phyloP scores from a whole-genome alignment of 2,329 filamentous ascomycete genomes.

The Laburnicola sp. region DNA sequence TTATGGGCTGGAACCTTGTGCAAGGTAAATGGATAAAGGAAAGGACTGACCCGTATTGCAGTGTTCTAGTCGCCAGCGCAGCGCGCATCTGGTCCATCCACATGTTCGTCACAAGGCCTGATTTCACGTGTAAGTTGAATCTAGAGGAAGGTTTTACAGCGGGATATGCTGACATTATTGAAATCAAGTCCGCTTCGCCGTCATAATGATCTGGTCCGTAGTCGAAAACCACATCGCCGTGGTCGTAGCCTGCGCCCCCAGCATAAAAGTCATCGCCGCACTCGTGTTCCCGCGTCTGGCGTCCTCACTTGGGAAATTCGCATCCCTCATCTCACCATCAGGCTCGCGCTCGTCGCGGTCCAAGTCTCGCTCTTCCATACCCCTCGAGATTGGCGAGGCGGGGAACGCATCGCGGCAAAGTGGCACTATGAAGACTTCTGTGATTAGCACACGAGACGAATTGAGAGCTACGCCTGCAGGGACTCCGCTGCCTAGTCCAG shows the following conservation, averaged over 20 bases:
- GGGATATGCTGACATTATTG: background rate
- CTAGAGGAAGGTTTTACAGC: background rate
- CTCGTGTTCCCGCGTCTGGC: slow-evolving; percentile 28
- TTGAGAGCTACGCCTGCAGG: slow-evolving; percentile 11
- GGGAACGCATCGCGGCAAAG: slow-evolving; percentile 9
- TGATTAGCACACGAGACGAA: slow-evolving; percentile 1
- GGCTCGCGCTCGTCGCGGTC: slow-evolving; percentile 11
- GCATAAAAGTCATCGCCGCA: slow-evolving; percentile 36
- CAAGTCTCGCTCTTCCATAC: slow-evolving; percentile 9
- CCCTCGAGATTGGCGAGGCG: slow-evolving; percentile 10
- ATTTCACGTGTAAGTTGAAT: slow-evolving; percentile 31
- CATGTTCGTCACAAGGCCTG: slow-evolving; percentile 23
- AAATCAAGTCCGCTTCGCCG: slow-evolving; percentile 23
- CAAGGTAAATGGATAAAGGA: background rate
- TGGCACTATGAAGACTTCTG: slow-evolving; percentile 1
- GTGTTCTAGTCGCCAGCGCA: slow-evolving; percentile 34
- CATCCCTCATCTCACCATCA: slow-evolving; percentile 15
- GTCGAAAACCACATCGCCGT: slow-evolving; percentile 45
- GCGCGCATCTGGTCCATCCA: slow-evolving; percentile 32
- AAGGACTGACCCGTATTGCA: slow-evolving; percentile 6
- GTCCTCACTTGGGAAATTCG: slow-evolving; percentile 24
- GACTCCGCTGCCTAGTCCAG: slow-evolving; percentile 15
- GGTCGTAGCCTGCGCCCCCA: slow-evolving; percentile 41
- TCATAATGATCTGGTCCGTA: slow-evolving; percentile 38
- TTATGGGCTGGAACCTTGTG: too few species aligned